Base-by-base conservation (phyloP, 2,329 filamentous ascomycete genomes). In the Nigrospora osmanthi region DNA sequence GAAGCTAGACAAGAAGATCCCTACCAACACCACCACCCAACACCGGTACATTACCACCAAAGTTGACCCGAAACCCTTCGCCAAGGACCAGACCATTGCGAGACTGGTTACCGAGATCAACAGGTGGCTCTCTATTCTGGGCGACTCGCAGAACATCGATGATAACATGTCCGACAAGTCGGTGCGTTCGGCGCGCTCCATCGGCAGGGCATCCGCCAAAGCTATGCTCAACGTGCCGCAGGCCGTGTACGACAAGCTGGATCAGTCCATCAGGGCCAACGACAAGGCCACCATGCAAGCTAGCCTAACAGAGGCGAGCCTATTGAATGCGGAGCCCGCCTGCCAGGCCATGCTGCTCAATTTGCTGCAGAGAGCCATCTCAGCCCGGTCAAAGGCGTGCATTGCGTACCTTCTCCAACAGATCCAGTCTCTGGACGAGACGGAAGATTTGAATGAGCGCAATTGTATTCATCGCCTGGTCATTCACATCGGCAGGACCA, bases 1-100 rank as follows among this genome's bases (percentile, higher is more conserved):
- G 72, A 98, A 98, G 68, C 72, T 96, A 38, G 93, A 98, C 68
- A 98, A 98, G 70, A 96, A 95, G 69, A 80, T 96, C 3, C 76
- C 85, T 4, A 15, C 40, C 1, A 76, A 80, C 38, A 80, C 82
- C 4, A 78, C 83, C 42, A 84, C 87, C 0, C 90, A 96, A 69
- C 83, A 87, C 60, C 80, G 83, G 47, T 98, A 97, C 59, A 75
- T 98, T 48, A 81, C 86, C 35, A 89, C 89, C 39, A 95, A 94
- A 68, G 91, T 98, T 46, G 88, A 95, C 54, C 83, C 87, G 2
- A 84, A 83, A 52, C 80, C 87, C 1, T 98, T 98, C 65, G 88
- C 91, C 15, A 90, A 87, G 50, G 91, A 80, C 51, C 70, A 64
- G 28, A 71, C 69, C 42, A 70, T 72, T 17, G 63, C 65, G 2